These are phyloP conservation scores for Wickerhamomyces canadensis DNA, from an alignment of 805 yeast genomes.

Conservation along the genomic window DNA sequence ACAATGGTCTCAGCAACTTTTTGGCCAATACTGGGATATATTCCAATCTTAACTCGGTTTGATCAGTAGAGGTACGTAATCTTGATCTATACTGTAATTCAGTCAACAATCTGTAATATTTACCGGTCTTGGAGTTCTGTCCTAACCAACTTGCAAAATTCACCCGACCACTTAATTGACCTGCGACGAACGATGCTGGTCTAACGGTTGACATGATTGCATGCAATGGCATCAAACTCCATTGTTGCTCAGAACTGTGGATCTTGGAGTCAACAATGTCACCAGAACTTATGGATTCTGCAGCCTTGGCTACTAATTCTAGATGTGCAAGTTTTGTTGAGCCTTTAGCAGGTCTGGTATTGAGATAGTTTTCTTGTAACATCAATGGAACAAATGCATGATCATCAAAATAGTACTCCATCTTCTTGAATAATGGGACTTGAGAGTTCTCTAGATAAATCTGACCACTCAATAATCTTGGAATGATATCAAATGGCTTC, in stretches of 20 bases:
- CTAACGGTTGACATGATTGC: slow-evolving; percentile 79
- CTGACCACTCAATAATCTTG: slow-evolving; percentile 55
- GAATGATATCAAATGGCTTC: slow-evolving; percentile 88
- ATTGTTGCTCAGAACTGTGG: slow-evolving; percentile 86
- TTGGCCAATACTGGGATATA: slow-evolving; percentile 63
- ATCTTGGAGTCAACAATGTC: slow-evolving; percentile 79
- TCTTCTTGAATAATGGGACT: slow-evolving; percentile 70
- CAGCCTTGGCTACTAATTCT: slow-evolving; percentile 65
- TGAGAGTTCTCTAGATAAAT: slow-evolving; percentile 47
- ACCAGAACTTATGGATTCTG: slow-evolving; percentile 80
- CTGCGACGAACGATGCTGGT: slow-evolving; percentile 74
- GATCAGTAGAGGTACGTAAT: slow-evolving; percentile 71
- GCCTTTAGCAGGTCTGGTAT: slow-evolving; percentile 50
- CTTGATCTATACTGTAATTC: slow-evolving; percentile 87
- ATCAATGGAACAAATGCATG: slow-evolving; percentile 91
- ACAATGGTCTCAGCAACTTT: slow-evolving; percentile 53
- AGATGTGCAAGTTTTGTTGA: slow-evolving; percentile 47
- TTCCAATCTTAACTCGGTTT: slow-evolving; percentile 66
- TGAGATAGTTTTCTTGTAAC: slow-evolving; percentile 90
- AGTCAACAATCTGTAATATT: slow-evolving; percentile 72
- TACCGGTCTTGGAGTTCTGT: slow-evolving; percentile 78
- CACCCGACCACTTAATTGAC: slow-evolving; percentile 60
- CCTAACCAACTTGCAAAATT: slow-evolving; percentile 87
- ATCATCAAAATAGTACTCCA: slow-evolving; percentile 88
- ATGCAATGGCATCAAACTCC: slow-evolving; percentile 91